Conservation (phyloP, 1,139 yeast species). For the Scheffersomyces lignicola region DNA sequence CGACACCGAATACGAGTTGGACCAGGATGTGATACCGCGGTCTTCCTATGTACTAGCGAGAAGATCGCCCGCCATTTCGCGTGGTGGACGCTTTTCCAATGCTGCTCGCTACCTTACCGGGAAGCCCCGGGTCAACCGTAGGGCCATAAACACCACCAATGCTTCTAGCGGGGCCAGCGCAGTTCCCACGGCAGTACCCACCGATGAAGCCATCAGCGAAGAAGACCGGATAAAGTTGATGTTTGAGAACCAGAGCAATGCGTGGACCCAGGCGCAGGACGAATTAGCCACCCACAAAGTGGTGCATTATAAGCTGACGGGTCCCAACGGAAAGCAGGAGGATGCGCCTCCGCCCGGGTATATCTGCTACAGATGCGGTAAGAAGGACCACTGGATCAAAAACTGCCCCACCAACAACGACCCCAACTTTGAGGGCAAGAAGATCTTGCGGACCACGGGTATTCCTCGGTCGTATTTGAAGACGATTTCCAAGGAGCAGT, state of each 20-base stretch:
- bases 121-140: constrained; percentile 59
- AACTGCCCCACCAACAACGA: constrained; percentile 94
- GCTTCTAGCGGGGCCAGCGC: constrained; percentile 17
- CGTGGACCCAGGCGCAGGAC: constrained; percentile 94
- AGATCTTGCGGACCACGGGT: constrained; percentile 93
- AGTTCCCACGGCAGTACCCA: constrained; percentile 14
- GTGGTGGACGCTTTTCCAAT: constrained; percentile 62
- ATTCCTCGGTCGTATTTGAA: constrained; percentile 91
- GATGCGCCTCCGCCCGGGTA: constrained; percentile 94
- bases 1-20: constrained; percentile 79
- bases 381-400: constrained; percentile 94
- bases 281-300: constrained; percentile 78
- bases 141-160: constrained; percentile 24
- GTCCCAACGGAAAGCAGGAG: constrained; percentile 39
- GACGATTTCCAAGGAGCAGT: constrained; percentile 57
- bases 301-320: constrained; percentile 50
- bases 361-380: constrained; percentile 95
- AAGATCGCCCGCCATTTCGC: constrained; percentile 67
- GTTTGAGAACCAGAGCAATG: constrained; percentile 91
- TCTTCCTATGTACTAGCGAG: constrained; percentile 82
- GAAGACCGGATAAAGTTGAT: constrained; percentile 86
- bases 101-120: constrained; percentile 86
- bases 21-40: constrained; percentile 88
- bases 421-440: constrained; percentile 90
- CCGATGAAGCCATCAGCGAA: constrained; percentile 56